phyloP scores from a whole-genome alignment of 2,329 filamentous ascomycete species.

The Aspergillus hiratsukae region DNA sequence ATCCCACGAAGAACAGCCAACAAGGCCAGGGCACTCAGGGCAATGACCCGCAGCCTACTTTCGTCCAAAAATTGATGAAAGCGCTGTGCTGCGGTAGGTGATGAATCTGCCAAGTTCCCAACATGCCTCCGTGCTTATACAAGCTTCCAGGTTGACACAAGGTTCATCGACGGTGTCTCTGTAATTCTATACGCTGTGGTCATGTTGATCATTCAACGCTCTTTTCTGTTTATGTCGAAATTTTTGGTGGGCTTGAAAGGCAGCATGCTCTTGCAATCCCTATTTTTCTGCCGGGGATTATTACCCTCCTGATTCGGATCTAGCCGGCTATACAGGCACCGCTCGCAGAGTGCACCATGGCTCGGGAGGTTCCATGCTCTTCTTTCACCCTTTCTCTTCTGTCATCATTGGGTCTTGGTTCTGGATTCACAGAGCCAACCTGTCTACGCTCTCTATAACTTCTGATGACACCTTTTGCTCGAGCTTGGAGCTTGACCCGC shows the following conservation, averaged over 20 bases:
- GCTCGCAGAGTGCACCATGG: constrained; percentile 15
- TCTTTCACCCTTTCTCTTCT: constrained; percentile 9
- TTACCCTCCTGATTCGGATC: constrained; percentile 13
- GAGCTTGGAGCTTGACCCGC: constrained; percentile 4
- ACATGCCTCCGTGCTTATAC: constrained; percentile 20
- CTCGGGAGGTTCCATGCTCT: constrained; percentile 12
- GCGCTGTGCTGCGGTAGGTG: constrained; percentile 76
- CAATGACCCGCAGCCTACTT: constrained; percentile 69
- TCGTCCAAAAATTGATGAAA: constrained; percentile 91
- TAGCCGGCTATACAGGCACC: constrained; percentile 13
- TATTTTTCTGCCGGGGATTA: constrained; percentile 11
- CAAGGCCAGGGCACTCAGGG: constrained; percentile 53
- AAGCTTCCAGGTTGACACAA: constrained; percentile 32
- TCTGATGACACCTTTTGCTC: neutral
- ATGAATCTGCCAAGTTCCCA: constrained; percentile 16
- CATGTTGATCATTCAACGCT: constrained; percentile 15
- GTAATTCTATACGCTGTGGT: constrained; percentile 20
- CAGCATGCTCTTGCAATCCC: constrained; percentile 13
- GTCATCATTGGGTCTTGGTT: constrained; percentile 10
- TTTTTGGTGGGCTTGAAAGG: constrained; percentile 13
- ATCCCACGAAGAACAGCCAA: constrained; percentile 57
- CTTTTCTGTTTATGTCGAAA: constrained; percentile 14
- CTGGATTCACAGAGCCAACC: neutral
- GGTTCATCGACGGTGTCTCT: constrained; percentile 12
- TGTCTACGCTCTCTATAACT: neutral